phyloP scores from a whole-genome alignment of 352 stramenopile genomes.

The Globisporangium paroecandrum region DNA sequence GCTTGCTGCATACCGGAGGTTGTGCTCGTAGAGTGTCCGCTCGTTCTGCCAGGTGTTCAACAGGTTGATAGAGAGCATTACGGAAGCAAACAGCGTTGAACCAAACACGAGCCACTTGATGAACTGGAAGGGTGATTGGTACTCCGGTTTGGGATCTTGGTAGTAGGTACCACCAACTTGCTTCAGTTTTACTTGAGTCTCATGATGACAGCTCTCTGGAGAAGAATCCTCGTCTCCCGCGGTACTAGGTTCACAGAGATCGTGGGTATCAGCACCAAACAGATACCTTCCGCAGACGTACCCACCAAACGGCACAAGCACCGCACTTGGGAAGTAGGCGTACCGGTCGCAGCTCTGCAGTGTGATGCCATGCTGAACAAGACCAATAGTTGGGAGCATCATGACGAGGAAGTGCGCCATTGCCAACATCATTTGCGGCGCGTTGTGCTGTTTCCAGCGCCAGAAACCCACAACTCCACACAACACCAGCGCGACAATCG shows the following conservation, averaged over 20 bases:
- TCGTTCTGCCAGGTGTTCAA: constrained; percentile 36
- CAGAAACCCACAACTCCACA: background rate
- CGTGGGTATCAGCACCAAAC: constrained; percentile 9
- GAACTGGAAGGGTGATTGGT: background rate
- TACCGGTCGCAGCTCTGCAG: constrained; percentile 56
- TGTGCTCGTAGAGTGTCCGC: constrained; percentile 32
- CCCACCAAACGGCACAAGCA: constrained; percentile 37
- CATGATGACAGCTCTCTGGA: background rate
- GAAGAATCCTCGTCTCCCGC: background rate
- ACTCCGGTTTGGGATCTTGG: background rate
- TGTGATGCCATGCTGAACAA: constrained; percentile 75
- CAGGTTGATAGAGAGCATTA: constrained; percentile 24
- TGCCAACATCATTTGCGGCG: constrained; percentile 26
- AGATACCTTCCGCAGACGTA: constrained; percentile 17
- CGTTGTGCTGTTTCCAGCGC: constrained; percentile 4
- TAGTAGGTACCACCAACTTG: background rate
- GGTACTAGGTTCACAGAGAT: background rate
- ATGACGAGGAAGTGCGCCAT: constrained; percentile 38
- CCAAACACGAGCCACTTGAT: background rate
- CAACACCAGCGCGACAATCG: constrained; percentile 21
- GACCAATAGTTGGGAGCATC: constrained; percentile 50
- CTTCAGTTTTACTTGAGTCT: background rate
- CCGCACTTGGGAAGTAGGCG: constrained; percentile 52
- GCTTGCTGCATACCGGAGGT: constrained; percentile 7
- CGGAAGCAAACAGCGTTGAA: constrained; percentile 8